phyloP scores from a whole-genome alignment of 2,329 filamentous ascomycete genomes.

The Elsinoe ampelina region DNA sequence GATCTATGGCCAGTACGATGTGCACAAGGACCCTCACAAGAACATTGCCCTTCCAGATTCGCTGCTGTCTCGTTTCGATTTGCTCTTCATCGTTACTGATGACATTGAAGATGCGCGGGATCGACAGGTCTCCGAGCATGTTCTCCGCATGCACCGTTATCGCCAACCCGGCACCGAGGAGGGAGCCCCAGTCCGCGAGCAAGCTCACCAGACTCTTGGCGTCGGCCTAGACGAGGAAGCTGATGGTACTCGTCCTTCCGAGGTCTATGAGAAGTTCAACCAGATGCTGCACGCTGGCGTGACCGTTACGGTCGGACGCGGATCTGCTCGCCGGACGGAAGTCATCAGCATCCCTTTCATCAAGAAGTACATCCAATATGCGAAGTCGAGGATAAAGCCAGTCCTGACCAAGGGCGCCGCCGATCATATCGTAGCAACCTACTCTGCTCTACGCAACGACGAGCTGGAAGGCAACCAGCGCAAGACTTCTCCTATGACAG shows the following conservation, averaged over 20 bases:
- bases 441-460: slow-evolving; percentile 88
- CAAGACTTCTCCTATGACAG: slow-evolving; percentile 88
- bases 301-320: slow-evolving; percentile 63
- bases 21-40: slow-evolving; percentile 96
- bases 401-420: slow-evolving; percentile 83
- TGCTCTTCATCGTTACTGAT: slow-evolving; percentile 94
- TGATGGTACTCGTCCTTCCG: slow-evolving; percentile 65
- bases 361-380: slow-evolving; percentile 99
- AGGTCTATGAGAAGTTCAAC: slow-evolving; percentile 94
- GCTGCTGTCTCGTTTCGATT: slow-evolving; percentile 93
- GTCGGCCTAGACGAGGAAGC: slow-evolving; percentile 75
- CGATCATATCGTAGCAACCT: slow-evolving; percentile 82
- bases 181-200: slow-evolving; percentile 86
- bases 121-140: slow-evolving; percentile 87
- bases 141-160: slow-evolving; percentile 94
- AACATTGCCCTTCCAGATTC: slow-evolving; percentile 97
- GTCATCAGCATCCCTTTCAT: slow-evolving; percentile 95
- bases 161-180: slow-evolving; percentile 88
- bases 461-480: slow-evolving; percentile 91
- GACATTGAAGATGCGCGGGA: slow-evolving; percentile 94
- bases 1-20: slow-evolving; percentile 96
- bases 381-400: slow-evolving; percentile 84
- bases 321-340: slow-evolving; percentile 66
- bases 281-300: slow-evolving; percentile 92
- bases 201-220: slow-evolving; percentile 70